A percentile compares a stretch with the other conserved stretches of the same genome.
Evolutionary conservation across 2,329 filamentous ascomycete genomes (phyloP).

Genomic region (Stemphylium lycopersici): DNA sequence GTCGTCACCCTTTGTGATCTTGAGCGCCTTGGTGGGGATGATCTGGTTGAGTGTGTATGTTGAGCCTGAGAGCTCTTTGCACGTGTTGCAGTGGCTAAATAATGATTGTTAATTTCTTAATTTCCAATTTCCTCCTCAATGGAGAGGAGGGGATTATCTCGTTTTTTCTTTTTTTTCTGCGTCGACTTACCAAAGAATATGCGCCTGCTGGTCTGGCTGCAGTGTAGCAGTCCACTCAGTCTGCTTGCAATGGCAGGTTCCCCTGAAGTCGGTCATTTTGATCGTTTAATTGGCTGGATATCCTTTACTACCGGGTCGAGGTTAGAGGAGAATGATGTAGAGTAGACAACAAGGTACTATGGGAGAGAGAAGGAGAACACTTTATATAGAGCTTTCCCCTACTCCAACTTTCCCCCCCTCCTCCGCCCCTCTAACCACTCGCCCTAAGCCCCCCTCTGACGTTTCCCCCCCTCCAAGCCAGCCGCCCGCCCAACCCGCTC

Average conservation of each 20-base stretch:
- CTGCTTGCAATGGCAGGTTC: slow-evolving; percentile 63
- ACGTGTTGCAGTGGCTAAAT: slow-evolving; percentile 62
- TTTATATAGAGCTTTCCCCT: slow-evolving; percentile 2
- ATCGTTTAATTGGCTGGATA: slow-evolving; percentile 5
- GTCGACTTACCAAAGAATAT: slow-evolving; percentile 54
- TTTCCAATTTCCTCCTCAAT: too few species aligned
- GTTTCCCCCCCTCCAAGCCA: background rate
- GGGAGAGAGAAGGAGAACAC: background rate
- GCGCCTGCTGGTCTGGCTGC: slow-evolving; percentile 51
- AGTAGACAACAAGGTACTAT: slow-evolving; percentile 20
- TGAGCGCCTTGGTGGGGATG: slow-evolving; percentile 56
- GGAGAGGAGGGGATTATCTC: too few species aligned
- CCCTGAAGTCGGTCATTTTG: slow-evolving; percentile 55
- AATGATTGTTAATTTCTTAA: too few species aligned
- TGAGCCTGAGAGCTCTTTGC: slow-evolving; percentile 59
- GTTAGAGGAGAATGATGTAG: background rate
- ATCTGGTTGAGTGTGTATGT: slow-evolving; percentile 63
- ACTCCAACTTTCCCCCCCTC: background rate
- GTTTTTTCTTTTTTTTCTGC: background rate
- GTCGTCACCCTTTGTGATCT: slow-evolving; percentile 58
- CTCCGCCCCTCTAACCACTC: background rate
- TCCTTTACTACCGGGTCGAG: background rate
- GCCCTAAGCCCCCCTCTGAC: background rate
- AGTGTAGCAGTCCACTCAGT: slow-evolving; percentile 60
- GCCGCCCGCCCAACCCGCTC: too few species aligned